A percentile compares a stretch with the other conserved stretches of the same genome.
Evolutionary conservation across 202 grass and related monocot species (phyloP).

Genomic region (Panicum virgatum): DNA sequence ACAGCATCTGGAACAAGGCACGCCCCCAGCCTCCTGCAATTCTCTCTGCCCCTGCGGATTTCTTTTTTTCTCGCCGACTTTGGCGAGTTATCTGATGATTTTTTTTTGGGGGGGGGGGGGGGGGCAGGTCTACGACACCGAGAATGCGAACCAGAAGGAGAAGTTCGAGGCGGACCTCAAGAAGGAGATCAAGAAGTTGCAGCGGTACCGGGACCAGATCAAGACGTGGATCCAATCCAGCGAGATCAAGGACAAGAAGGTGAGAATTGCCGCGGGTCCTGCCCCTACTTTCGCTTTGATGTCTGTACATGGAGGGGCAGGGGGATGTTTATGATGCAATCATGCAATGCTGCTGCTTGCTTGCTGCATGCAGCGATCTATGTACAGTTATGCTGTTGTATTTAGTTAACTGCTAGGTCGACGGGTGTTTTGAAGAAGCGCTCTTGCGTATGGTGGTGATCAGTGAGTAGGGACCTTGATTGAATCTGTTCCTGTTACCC

Average conservation of each 20-base stretch:
- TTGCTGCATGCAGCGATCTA: neutral
- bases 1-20: constrained; percentile 99
- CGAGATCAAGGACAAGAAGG: constrained; percentile 99
- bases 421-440: neutral
- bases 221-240: constrained; percentile 99
- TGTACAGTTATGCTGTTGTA: neutral
- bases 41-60: neutral
- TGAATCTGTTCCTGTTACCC: neutral
- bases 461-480: neutral
- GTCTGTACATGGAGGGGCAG: too few species aligned
- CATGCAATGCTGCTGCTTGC: neutral
- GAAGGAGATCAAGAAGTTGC: constrained; percentile 99
- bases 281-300: neutral
- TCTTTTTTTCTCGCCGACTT: neutral
- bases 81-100: neutral
- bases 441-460: neutral
- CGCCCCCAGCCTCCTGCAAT: neutral
- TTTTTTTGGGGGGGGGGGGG: too few species aligned
- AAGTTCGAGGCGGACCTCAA: constrained; percentile 99
- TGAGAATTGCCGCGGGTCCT: neutral
- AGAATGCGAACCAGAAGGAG: constrained; percentile 99
- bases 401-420: neutral
- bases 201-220: constrained; percentile 99
- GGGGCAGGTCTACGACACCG: constrained; percentile 89
- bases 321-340: constrained; percentile 4